A percentile compares a stretch with the other conserved stretches of the same genome.
These are phyloP conservation scores for Mycosarcoma maydis DNA, from an alignment of 1,284 basidiomycete species.

Conservation along the genomic window DNA sequence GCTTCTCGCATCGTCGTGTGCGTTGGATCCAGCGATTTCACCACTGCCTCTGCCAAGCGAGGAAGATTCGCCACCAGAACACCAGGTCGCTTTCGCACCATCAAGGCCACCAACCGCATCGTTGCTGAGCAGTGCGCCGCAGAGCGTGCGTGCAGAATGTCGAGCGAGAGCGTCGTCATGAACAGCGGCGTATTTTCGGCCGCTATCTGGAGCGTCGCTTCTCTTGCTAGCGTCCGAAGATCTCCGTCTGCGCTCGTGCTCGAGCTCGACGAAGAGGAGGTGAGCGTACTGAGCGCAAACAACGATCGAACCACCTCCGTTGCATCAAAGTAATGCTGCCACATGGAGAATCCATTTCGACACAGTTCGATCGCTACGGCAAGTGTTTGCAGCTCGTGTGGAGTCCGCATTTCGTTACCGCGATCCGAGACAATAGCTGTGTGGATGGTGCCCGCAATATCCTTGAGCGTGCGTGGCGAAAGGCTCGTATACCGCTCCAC, in stretches of 20 bases:
- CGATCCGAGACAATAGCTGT: conserved; percentile 13
- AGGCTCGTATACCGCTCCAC: conserved; percentile 82
- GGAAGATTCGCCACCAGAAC: conserved; percentile 87
- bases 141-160: conserved; percentile 83
- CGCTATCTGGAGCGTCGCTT: conserved; percentile 85
- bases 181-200: conserved; percentile 85
- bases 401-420: conserved; percentile 29
- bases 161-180: conserved; percentile 91
- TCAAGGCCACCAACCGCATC: conserved; percentile 90
- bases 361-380: conserved; percentile 87
- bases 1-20: conserved; percentile 83
- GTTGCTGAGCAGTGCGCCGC: conserved; percentile 85
- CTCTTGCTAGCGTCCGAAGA: conserved; percentile 71
- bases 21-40: conserved; percentile 94
- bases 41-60: conserved; percentile 89
- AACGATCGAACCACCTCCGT: conserved; percentile 87
- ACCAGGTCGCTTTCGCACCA: conserved; percentile 77
- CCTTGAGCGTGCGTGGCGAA: conserved; percentile 78
- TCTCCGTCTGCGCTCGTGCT: conserved; percentile 17
- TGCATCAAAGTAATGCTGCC: conserved; percentile 93
- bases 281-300: conserved; percentile 73
- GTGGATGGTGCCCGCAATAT: conserved; percentile 83
- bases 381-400: conserved; percentile 71
- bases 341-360: conserved; percentile 86
- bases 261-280: conserved; percentile 1